phyloP scores from a whole-genome alignment of 169 alveolate species.

The Eimeria tenella region DNA sequence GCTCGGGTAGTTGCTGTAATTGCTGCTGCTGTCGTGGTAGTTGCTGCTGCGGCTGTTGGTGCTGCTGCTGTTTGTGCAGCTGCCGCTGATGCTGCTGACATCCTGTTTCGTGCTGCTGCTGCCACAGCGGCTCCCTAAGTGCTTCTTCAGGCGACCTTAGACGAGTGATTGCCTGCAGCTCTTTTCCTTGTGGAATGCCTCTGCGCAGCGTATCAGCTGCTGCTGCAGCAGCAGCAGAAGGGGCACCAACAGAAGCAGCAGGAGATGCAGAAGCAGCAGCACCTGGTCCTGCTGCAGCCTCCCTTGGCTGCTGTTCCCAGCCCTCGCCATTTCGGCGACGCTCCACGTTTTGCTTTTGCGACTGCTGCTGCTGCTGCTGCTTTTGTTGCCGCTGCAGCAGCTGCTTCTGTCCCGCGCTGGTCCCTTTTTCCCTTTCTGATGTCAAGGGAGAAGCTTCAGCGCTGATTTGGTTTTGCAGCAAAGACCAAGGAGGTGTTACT shows the following conservation, averaged over 20 bases:
- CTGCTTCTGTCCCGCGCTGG: background rate
- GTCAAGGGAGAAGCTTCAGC: slow-evolving; percentile 7
- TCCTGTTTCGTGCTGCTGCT: background rate
- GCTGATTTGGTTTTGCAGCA: background rate
- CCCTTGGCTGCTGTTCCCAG: background rate
- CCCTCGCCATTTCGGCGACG: background rate
- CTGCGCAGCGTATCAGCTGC: background rate
- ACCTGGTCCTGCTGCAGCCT: background rate
- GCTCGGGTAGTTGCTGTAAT: background rate
- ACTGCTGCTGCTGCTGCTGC: background rate
- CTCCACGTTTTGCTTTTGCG: no score
- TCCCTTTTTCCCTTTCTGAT: background rate
- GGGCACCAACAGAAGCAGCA: background rate
- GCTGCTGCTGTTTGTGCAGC: background rate
- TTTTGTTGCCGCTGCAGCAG: background rate
- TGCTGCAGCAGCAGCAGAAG: background rate
- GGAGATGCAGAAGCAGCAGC: background rate
- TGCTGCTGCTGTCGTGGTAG: background rate
- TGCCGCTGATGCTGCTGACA: background rate
- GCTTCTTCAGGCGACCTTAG: background rate
- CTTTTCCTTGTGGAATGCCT: background rate
- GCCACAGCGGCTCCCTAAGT: background rate
- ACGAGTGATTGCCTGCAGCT: background rate
- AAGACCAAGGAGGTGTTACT: background rate
- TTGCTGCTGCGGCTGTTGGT: background rate